phyloP scores from a whole-genome alignment of 768 basidiomycete species.

The Ramaria sp. region DNA sequence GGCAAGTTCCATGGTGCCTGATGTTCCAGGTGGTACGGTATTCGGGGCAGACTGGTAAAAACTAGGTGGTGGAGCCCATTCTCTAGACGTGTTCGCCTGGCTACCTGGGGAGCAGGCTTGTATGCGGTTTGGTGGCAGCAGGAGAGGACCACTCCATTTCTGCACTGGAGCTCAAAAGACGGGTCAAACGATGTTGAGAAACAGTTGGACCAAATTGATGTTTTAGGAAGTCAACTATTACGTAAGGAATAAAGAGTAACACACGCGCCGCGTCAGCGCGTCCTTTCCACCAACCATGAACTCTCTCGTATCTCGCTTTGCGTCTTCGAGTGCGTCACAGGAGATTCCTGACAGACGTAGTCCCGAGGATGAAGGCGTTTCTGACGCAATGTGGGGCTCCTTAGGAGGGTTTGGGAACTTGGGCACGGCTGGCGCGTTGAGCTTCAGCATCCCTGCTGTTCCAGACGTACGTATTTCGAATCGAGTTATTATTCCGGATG shows the following conservation, averaged over 20 bases:
- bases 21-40: no score
- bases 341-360: conserved; percentile 38
- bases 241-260: background rate
- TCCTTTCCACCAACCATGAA: conserved; percentile 44
- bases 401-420: conserved; percentile 72
- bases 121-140: no score
- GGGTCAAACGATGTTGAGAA: no score
- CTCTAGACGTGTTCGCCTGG: no score
- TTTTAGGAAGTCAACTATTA: background rate
- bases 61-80: no score
- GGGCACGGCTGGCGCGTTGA: conserved; percentile 53
- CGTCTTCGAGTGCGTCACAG: conserved; percentile 42
- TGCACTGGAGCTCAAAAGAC: no score
- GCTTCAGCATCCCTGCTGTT: conserved; percentile 62
- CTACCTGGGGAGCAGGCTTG: no score
- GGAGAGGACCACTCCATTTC: no score
- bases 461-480: conserved; percentile 50
- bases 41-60: no score
- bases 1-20: no score
- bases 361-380: conserved; percentile 53
- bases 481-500: background rate
- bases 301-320: conserved; percentile 53
- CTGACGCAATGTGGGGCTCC: conserved; percentile 74
- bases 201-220: no score
- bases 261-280: background rate